Base-by-base conservation (phyloP, 2,329 filamentous ascomycete genomes). In the Fusarium algeriense region DNA sequence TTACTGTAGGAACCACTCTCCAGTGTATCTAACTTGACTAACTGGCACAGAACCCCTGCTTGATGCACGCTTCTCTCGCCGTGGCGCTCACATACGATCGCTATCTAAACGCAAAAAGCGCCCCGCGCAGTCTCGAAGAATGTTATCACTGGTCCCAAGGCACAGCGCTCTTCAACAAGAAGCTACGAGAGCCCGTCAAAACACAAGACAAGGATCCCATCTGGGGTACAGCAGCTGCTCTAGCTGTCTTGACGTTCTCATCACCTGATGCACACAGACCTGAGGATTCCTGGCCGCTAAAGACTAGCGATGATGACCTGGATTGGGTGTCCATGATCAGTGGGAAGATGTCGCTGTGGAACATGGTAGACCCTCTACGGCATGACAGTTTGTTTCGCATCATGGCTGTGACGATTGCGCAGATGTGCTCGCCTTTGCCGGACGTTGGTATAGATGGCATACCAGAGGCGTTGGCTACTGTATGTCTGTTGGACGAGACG, bases 11-110 rank as follows among this genome's bases (percentile, higher is more conserved):
- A 79, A 4, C 49, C 26, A 20, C 20, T 0, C 17, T 2, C n/a
- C 0, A 12, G 7, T 10, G 10, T 10, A 9, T 4, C 3, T 3
- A 15, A 9, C 12, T 40, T 60, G 4, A 60, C 55, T 44, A 17
- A 58, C 30, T 23, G n/a, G 57, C 65, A 43, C 48, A 79, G 84
- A 62, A 84, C 54, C 84, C 84, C 5, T 83, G 76, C 43, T 69
- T 86, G 20, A 85, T 85, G 83, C 84, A 86, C 57, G 83, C 83
- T 34, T 81, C 80, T 11, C 68, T 86, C 8, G 83, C 82, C 0
- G 80, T 85, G 35, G 80, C 83, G 1, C 67, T 82, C 15, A 75
- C 80, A 26, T 84, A 85, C 49, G 81, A 82, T 38, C 80, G 81
- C 44, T 70, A 80, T 53, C 67, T 79, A 1, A 78, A 79, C 17